These are phyloP conservation scores for Neostapfia colusana DNA, from an alignment of 176 grass and related monocot genomes.

Conservation along the genomic window DNA sequence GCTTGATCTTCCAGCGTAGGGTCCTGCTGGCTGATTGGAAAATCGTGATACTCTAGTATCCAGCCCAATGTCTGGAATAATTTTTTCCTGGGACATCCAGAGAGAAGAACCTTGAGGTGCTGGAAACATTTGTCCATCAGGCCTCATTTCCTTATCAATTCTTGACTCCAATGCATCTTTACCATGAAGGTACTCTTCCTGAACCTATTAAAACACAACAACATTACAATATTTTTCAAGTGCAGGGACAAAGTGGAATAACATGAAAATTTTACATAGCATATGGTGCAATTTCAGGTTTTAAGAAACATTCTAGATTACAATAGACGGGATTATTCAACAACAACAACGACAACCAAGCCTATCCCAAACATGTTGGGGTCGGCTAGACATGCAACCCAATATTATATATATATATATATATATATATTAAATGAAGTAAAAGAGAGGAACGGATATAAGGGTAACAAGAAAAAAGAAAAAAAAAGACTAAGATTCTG, in stretches of 20 bases:
- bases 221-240: not conserved
- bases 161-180: slow-evolving; percentile 45
- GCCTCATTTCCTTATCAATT: slow-evolving; percentile 49
- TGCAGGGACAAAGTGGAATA: not conserved
- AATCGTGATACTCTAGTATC: slow-evolving; percentile 51
- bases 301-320: not conserved
- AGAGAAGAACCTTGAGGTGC: slow-evolving; percentile 39
- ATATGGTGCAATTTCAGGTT: slow-evolving; percentile 11
- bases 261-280: slow-evolving; percentile 12
- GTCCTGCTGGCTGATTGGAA: slow-evolving; percentile 43
- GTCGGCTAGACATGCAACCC: no score
- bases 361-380: no score
- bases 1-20: slow-evolving; percentile 51
- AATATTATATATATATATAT: no score
- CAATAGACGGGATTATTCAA: not conserved
- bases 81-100: slow-evolving; percentile 39
- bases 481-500: no score
- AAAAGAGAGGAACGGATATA: no score
- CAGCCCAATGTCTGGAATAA: slow-evolving; percentile 31
- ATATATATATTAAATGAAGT: no score
- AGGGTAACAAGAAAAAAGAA: no score
- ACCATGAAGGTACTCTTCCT: slow-evolving; percentile 50
- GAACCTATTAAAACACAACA: slow-evolving; percentile 47
- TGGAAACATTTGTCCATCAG: slow-evolving; percentile 36
- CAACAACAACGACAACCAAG: no score